Conservation (phyloP, 2,329 filamentous ascomycete species). For the Pyrenophora graminea region DNA sequence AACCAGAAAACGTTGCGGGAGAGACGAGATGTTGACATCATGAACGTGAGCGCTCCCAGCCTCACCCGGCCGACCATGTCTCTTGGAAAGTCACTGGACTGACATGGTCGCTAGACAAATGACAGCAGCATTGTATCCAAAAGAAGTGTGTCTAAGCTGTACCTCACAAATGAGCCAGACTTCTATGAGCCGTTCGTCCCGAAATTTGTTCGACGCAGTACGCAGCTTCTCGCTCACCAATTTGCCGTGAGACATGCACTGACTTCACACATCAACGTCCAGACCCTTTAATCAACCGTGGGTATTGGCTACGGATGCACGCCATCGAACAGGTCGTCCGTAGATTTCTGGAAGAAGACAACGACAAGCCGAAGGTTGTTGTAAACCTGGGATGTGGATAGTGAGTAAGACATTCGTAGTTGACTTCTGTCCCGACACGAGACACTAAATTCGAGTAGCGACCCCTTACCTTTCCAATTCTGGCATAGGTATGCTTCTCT, state of each 20-base stretch:
- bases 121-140: conserved; percentile 92
- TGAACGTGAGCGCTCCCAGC: conserved; percentile 53
- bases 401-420: conserved; percentile 59
- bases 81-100: conserved; percentile 3
- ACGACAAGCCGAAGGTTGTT: conserved; percentile 68
- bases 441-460: conserved; percentile 58
- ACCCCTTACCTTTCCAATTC: conserved; percentile 85
- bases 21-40: conserved; percentile 59
- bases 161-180: conserved; percentile 75
- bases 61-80: not conserved
- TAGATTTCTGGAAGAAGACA: conserved; percentile 67
- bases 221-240: not conserved
- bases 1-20: conserved; percentile 29
- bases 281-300: conserved; percentile 84
- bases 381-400: conserved; percentile 89
- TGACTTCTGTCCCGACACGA: not conserved
- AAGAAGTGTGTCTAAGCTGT: conserved; percentile 86
- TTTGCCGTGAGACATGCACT: not conserved
- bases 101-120: conserved; percentile 67
- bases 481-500: conserved; percentile 66
- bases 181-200: conserved; percentile 88
- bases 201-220: conserved; percentile 73
- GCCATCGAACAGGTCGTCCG: conserved; percentile 76
- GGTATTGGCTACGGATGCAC: conserved; percentile 84
- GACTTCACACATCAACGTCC: not conserved